Evolutionary conservation across 768 basidiomycete species (phyloP).

Genomic region (Plicaturopsis crispa): DNA sequence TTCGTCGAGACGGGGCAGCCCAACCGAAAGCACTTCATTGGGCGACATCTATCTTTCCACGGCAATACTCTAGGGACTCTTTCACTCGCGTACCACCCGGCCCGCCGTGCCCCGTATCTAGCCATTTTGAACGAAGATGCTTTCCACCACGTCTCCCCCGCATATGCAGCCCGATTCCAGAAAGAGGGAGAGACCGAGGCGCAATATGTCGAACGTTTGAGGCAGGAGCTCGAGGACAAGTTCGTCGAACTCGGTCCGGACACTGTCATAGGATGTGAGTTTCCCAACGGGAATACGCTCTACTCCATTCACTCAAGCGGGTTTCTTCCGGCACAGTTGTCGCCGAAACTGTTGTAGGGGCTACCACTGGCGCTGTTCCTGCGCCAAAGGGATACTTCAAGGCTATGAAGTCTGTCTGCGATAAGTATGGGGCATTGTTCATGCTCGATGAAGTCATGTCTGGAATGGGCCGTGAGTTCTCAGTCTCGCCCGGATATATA

Average conservation of each 20-base stretch:
- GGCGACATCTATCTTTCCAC: constrained; percentile 72
- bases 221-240: constrained; percentile 79
- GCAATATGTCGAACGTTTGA: constrained; percentile 70
- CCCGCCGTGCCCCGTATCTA: constrained; percentile 61
- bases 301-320: constrained; percentile 4
- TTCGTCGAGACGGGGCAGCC: constrained; percentile 63
- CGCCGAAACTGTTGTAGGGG: constrained; percentile 84
- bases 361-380: constrained; percentile 67
- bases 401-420: constrained; percentile 77
- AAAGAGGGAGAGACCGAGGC: constrained; percentile 62
- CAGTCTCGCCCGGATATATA: background rate
- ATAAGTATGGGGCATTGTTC: constrained; percentile 70
- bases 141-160: constrained; percentile 85
- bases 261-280: constrained; percentile 75
- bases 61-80: constrained; percentile 76
- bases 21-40: constrained; percentile 73
- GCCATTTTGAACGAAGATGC: constrained; percentile 53
- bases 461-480: constrained; percentile 75
- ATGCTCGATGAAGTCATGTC: constrained; percentile 92
- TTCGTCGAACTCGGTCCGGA: constrained; percentile 77
- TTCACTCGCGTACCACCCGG: constrained; percentile 58
- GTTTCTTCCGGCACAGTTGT: constrained; percentile 41
- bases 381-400: constrained; percentile 82
- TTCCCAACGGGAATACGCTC: too few relatives aligned
- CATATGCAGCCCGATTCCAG: constrained; percentile 78